phyloP scores from a whole-genome alignment of 2,329 filamentous ascomycete species.

The Claviceps capensis region DNA sequence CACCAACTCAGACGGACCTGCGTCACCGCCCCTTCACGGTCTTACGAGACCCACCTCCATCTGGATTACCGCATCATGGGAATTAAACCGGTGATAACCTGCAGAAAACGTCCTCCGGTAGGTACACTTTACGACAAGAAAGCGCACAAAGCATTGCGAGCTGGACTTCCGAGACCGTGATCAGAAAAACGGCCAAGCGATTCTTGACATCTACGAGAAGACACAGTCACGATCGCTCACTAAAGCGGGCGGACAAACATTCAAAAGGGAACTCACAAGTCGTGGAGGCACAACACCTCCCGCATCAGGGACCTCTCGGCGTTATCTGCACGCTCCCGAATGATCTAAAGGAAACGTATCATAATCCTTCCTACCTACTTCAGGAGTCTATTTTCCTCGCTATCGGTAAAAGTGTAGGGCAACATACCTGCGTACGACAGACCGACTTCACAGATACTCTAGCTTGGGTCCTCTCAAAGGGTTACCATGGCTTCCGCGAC shows the following conservation, averaged over 20 bases:
- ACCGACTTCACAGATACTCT: neutral
- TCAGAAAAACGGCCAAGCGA: neutral
- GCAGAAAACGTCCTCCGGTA: neutral
- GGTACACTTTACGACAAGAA: neutral
- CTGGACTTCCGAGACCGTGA: neutral
- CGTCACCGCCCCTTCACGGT: neutral
- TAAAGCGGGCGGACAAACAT: no score
- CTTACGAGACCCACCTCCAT: neutral
- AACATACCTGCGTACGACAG: neutral
- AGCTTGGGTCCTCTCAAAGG: neutral
- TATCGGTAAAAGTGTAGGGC: neutral
- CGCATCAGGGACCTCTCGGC: no score
- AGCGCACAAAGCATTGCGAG: neutral
- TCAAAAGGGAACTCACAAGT: neutral
- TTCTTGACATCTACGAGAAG: neutral
- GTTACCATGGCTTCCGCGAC: slow-evolving; percentile 11
- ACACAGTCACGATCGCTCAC: neutral
- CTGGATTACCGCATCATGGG: no score
- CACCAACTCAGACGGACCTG: neutral
- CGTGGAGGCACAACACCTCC: neutral
- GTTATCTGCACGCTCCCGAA: no score
- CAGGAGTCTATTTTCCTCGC: no score
- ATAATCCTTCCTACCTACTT: no score
- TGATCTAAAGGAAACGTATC: no score
- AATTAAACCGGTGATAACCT: neutral